A percentile compares a stretch with the other conserved stretches of the same genome.
These are phyloP conservation scores for Quercus lobata DNA, from an alignment of 331 rosid genomes.

Conservation along the genomic window DNA sequence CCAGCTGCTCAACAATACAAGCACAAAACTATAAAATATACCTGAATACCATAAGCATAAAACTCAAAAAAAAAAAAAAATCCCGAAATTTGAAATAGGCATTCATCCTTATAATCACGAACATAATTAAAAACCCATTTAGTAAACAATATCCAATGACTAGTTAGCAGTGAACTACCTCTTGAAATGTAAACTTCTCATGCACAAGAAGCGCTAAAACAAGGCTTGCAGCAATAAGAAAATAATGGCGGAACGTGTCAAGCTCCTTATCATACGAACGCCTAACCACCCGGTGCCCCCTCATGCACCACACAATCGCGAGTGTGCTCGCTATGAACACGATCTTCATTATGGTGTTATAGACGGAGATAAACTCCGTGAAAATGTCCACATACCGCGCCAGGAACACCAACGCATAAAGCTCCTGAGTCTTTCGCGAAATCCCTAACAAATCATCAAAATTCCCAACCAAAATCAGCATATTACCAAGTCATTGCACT, in stretches of 20 bases:
- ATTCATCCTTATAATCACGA: not conserved
- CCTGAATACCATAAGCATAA: not conserved
- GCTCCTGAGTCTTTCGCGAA: constrained; percentile 94
- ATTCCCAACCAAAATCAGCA: not conserved
- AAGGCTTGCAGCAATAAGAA: constrained; percentile 56
- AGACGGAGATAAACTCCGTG: constrained; percentile 71
- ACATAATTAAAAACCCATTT: not conserved
- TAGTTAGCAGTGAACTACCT: constrained; percentile 37
- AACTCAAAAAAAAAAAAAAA: not conserved
- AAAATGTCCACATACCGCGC: constrained; percentile 89
- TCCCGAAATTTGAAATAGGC: not conserved
- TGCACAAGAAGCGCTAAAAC: constrained; percentile 55
- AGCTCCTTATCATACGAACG: constrained; percentile 74
- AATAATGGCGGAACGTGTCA: constrained; percentile 76
- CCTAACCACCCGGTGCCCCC: constrained; percentile 54
- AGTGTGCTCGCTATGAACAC: constrained; percentile 73
- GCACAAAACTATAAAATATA: not conserved
- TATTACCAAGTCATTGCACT: not conserved
- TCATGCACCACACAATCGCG: constrained; percentile 84
- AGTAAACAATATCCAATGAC: not conserved
- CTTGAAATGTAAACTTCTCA: constrained; percentile 69
- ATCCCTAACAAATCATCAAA: constrained; percentile 45
- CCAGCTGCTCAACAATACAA: not conserved
- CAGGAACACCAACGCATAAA: constrained; percentile 73
- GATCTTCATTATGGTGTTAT: constrained; percentile 79